These are phyloP conservation scores for Russula sp. DNA, from an alignment of 768 basidiomycete genomes.

Conservation along the genomic window DNA sequence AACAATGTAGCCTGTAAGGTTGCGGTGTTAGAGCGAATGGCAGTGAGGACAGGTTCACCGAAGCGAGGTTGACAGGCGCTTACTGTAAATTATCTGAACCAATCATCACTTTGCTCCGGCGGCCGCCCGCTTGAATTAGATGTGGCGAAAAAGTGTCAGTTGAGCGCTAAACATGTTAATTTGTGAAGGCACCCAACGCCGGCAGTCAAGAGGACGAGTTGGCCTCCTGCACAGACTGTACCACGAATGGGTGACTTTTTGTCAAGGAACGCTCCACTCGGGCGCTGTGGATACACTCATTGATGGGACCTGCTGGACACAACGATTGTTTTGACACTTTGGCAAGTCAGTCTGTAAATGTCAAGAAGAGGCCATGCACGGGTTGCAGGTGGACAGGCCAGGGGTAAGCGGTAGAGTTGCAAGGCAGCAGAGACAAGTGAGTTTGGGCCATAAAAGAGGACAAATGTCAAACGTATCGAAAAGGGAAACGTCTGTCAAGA, in stretches of 20 bases:
- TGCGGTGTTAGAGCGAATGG: constrained; percentile 25
- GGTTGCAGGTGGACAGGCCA: neutral
- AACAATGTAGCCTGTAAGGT: neutral
- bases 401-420: neutral
- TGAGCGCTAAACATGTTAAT: constrained; percentile 9
- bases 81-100: neutral
- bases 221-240: neutral
- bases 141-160: neutral
- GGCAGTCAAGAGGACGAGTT: neutral
- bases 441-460: constrained; percentile 19
- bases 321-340: neutral
- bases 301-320: neutral
- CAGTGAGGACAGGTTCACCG: constrained; percentile 2
- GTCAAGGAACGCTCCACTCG: neutral
- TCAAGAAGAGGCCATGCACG: neutral
- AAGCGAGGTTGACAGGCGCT: constrained; percentile 17
- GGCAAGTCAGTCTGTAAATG: neutral
- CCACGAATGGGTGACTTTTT: neutral
- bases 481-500: constrained; percentile 3
- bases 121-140: constrained; percentile 10
- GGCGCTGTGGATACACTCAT: neutral
- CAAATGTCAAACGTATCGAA: neutral
- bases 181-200: neutral
- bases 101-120: constrained; percentile 10
- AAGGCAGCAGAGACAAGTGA: neutral